Conservation (phyloP, 2,329 filamentous ascomycete species). For the Aspergillus tubingensis region DNA sequence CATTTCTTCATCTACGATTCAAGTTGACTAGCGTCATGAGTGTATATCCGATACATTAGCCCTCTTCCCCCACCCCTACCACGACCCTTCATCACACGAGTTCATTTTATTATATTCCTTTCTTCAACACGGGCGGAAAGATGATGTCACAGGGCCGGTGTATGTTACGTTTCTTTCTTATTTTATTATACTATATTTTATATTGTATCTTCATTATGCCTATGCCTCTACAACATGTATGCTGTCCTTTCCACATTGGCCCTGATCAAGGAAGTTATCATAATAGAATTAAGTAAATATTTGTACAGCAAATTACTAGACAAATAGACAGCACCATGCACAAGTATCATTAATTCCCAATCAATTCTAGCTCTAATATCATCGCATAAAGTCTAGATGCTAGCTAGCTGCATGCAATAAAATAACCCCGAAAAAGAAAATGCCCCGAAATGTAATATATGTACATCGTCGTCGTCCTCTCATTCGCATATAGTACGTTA, state of each 20-base stretch:
- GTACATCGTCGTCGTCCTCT: too few species aligned
- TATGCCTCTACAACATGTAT: background rate
- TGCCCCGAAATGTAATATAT: too few species aligned
- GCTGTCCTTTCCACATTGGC: background rate
- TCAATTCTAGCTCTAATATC: too few species aligned
- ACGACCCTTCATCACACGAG: slow-evolving; percentile 14
- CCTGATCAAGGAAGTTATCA: too few species aligned
- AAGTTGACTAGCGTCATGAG: slow-evolving; percentile 4
- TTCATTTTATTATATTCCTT: slow-evolving; percentile 7
- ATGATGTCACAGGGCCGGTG: background rate
- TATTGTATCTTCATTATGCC: background rate
- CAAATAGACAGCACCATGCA: too few species aligned
- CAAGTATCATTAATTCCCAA: too few species aligned
- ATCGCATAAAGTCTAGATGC: too few species aligned
- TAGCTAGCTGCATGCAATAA: too few species aligned
- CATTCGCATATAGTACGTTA: too few species aligned
- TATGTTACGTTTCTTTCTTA: background rate
- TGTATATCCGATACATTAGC: slow-evolving; percentile 5
- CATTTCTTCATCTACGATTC: slow-evolving; percentile 20
- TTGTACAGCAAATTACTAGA: too few species aligned
- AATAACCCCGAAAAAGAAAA: too few species aligned
- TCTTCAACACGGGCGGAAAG: background rate
- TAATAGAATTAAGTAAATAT: too few species aligned
- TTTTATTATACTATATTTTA: background rate
- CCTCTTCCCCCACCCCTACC: slow-evolving; percentile 13